Evolutionary conservation across 208 protist genomes (phyloP), one percentile per base, ranked within the genome.

Genomic region (Crithidia fasciculata): DNA sequence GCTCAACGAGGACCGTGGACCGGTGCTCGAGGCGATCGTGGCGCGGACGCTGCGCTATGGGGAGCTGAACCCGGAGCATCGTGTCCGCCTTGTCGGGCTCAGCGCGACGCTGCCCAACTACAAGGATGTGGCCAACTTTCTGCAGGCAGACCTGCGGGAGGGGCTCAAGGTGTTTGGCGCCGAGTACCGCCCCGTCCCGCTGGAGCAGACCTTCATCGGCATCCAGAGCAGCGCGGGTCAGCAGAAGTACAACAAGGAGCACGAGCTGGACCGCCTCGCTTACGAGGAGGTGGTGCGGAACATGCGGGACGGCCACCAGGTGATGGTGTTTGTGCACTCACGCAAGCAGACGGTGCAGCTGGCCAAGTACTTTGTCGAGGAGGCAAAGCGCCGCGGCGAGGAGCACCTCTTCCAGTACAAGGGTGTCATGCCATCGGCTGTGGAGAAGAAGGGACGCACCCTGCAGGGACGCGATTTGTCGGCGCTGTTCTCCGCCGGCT

Each of bases 81-180:
- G 93, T 71, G 97, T 99, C n/a, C 88, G 96, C 43, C 68, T 98
- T 41, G 97, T 99, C 16, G 99, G 98, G 43, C 93, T 99, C 5
- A 99, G 96, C 47, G 99, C 99, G n/a, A 99, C 99, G 40, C 85
- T 99, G n/a, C 99, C 99, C 41, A 99, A 99, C 91, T 99, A 99
- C 92, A 91, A 97, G 74, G 98, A 99, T 76, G 98, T 99, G n/a
- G 98, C 98, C 5, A 74, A 92, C 52, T 99, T 99, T 72, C 80
- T 99, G 61, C 84, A 96, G 60, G 96, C 97, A 8, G 96, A 98
- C 71, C 80, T 95, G 43, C 56, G 87, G 9, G 92, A 89, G 41
- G 98, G 98, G 8, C 90, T 99, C 16, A 99, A 99, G 70, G 95
- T 98, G 28, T 99, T 99, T 83, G 96, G 96, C 49, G 73, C 84